Percentiles rank a stretch among this genome's conserved stretches.
These are phyloP conservation scores for Artomyces pyxidatus DNA, from an alignment of 768 basidiomycete species.

Conservation along the genomic window DNA sequence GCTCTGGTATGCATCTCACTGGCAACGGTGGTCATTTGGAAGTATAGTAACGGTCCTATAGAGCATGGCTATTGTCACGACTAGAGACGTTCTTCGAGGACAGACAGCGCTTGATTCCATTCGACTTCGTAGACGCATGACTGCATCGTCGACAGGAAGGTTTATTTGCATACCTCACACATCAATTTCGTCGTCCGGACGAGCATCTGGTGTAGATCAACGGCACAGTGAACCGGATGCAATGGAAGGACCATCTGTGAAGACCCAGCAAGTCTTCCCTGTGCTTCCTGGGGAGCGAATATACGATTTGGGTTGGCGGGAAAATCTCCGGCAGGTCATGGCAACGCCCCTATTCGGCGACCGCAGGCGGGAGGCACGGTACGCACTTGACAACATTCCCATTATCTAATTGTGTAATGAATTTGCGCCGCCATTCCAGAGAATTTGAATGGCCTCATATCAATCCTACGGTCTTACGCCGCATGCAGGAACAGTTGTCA, in stretches of 20 bases:
- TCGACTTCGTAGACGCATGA: neutral
- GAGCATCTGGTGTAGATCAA: slow-evolving; percentile 4
- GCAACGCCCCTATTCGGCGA: slow-evolving; percentile 6
- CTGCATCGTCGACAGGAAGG: neutral
- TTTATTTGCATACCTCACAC: slow-evolving; percentile 12
- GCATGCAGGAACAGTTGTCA: slow-evolving; percentile 1
- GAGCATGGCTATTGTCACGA: slow-evolving; percentile 9
- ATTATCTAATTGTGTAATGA: neutral
- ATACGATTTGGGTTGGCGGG: slow-evolving; percentile 16
- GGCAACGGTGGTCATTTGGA: no score
- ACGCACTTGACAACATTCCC: neutral
- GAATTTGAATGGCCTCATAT: slow-evolving; percentile 15
- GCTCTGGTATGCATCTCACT: slow-evolving; percentile 13
- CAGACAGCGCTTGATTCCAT: slow-evolving; percentile 10
- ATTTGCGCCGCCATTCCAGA: neutral
- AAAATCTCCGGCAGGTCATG: slow-evolving; percentile 13
- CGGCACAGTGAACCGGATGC: neutral
- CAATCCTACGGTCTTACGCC: slow-evolving; percentile 13
- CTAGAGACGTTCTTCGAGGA: slow-evolving; percentile 7
- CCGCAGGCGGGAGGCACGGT: neutral
- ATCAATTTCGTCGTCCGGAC: neutral
- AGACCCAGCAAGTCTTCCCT: slow-evolving; percentile 1
- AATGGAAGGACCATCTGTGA: neutral
- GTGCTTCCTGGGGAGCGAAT: slow-evolving; percentile 6
- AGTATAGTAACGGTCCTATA: no score